Percentiles rank a stretch among this genome's conserved stretches.
Conservation (phyloP, 768 basidiomycete species). For the Russula sp. region DNA sequence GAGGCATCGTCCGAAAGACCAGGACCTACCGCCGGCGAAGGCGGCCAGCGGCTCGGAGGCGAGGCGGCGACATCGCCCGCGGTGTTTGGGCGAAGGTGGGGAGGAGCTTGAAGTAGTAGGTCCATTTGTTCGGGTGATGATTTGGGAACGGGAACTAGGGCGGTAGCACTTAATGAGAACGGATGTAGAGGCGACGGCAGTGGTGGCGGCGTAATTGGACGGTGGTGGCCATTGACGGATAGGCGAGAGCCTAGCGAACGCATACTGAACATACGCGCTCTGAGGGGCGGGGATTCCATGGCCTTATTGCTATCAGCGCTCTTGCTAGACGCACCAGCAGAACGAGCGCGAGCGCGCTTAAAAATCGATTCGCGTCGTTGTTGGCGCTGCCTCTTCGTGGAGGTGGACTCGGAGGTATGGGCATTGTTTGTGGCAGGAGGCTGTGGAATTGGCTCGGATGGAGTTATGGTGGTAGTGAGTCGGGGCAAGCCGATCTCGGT, state of each 20-base stretch:
- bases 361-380: neutral
- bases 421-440: neutral
- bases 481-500: neutral
- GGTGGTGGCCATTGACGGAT: neutral
- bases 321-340: neutral
- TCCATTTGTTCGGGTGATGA: neutral
- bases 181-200: neutral
- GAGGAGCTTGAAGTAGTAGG: neutral
- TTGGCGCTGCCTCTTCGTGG: neutral
- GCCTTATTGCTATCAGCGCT: neutral
- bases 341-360: neutral
- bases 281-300: constrained; percentile 3
- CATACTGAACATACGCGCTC: neutral
- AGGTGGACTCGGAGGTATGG: neutral
- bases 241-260: constrained; percentile 15
- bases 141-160: neutral
- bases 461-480: too few species aligned
- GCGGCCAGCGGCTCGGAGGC: neutral
- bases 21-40: neutral
- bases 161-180: neutral
- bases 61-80: neutral
- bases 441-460: neutral
- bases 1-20: neutral
- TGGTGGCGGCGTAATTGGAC: constrained; percentile 8
- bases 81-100: neutral